phyloP scores from a whole-genome alignment of 768 basidiomycete genomes.

The Psilocybe cubensis region DNA sequence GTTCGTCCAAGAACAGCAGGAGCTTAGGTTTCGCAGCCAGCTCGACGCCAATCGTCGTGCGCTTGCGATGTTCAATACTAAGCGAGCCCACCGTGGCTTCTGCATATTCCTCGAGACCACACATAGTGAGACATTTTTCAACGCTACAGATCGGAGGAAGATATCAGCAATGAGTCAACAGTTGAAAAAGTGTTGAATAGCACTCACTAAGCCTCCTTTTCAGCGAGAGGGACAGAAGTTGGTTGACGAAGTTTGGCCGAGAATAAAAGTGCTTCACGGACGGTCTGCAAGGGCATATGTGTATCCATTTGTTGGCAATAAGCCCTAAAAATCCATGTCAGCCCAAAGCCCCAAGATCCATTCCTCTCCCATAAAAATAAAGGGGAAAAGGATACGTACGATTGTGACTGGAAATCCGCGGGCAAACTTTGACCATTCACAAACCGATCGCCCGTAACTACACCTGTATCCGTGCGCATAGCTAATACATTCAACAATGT shows the following conservation, averaged over 20 bases:
- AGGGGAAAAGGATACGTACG: slow-evolving; percentile 27
- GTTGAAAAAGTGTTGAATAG: slow-evolving; percentile 35
- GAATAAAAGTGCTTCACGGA: slow-evolving; percentile 81
- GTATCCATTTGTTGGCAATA: slow-evolving; percentile 89
- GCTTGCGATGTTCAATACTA: slow-evolving; percentile 75
- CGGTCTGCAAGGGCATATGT: slow-evolving; percentile 76
- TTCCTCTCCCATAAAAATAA: background rate
- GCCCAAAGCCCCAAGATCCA: background rate
- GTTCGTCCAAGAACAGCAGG: slow-evolving; percentile 88
- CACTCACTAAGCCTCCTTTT: slow-evolving; percentile 84
- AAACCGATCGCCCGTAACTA: slow-evolving; percentile 54
- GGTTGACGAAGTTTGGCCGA: slow-evolving; percentile 86
- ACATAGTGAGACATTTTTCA: slow-evolving; percentile 58
- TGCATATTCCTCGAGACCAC: slow-evolving; percentile 63
- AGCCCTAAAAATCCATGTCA: slow-evolving; percentile 41
- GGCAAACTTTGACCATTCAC: slow-evolving; percentile 60
- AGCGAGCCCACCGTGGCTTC: slow-evolving; percentile 69
- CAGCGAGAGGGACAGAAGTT: slow-evolving; percentile 57
- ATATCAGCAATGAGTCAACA: background rate
- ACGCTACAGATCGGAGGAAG: slow-evolving; percentile 30
- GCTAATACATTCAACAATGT: slow-evolving; percentile 64
- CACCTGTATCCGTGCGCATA: slow-evolving; percentile 48
- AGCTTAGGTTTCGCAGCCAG: slow-evolving; percentile 88
- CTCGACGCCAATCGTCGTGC: slow-evolving; percentile 88
- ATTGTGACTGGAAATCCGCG: slow-evolving; percentile 66